Base-by-base conservation (phyloP, 139 green algal species). In the Zygnema circumcarinatum region DNA sequence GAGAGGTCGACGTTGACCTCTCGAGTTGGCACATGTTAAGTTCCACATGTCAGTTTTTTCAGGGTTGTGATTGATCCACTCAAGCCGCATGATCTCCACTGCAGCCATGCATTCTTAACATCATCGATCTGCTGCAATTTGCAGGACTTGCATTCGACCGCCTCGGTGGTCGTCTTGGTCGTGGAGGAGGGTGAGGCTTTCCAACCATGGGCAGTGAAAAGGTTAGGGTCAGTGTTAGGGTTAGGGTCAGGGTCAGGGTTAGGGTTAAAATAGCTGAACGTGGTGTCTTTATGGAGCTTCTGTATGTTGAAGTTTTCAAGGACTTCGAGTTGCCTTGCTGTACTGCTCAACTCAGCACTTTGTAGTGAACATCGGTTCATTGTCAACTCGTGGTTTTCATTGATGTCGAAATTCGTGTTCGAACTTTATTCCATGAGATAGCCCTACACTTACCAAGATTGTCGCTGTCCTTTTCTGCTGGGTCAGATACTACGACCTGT, bases 401-500 rank as follows among this genome's bases (percentile, higher is more conserved):
- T 62, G 7, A 62, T 62, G 7, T 62, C 7, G 7, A 7, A 7
- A 62, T 62, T 62, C 16, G 7, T 7, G 47, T 62, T 62, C 16
- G 7, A 62, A 16, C 47, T 62, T 62, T 62, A n/a, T n/a, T n/a
- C n/a, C 47, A 62, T 25, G 16, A 62, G 16, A 16, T 62, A 25
- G 16, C 16, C 7, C 16, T 7, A 25, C 16, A 25, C 47, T 62
- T 7, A 62, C 16, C 47, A 25, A 62, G 16, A 62, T 62, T 62
- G 16, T 62, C 16, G 47, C 16, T 62, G 7, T 62, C 7, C 47
- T 62, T 62, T 62, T 62, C 16, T 62, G 7, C 47, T 16, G 16
- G 16, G 16, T 25, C 75, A 86, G 80, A 52, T 86, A 86, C 20
- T 86, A 86, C 33, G 80, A 86, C 80, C 42, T 86, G 25, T 86